Evolutionary conservation across 1,139 yeast genomes (phyloP).

Genomic region (Yarrowia galli): DNA sequence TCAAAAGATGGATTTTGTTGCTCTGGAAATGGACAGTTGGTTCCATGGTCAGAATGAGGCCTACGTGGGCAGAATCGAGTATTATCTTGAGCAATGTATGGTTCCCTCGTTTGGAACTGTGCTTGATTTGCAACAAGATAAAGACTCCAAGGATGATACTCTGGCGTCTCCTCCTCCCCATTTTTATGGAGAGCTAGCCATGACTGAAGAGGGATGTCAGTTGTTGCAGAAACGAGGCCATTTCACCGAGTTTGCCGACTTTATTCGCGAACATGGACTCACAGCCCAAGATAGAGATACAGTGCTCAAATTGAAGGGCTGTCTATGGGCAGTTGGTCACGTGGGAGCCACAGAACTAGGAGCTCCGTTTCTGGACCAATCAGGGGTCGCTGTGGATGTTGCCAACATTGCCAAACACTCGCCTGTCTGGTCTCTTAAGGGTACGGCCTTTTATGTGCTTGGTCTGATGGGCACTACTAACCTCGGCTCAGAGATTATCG

Average conservation of each 20-base stretch:
- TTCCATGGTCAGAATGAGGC: slow-evolving; percentile 60
- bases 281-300: slow-evolving; percentile 46
- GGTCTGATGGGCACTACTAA: slow-evolving; percentile 76
- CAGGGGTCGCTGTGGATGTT: slow-evolving; percentile 63
- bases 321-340: slow-evolving; percentile 87
- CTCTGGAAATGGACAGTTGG: slow-evolving; percentile 67
- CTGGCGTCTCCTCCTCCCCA: slow-evolving; percentile 60
- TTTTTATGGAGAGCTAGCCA: slow-evolving; percentile 79
- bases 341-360: slow-evolving; percentile 73
- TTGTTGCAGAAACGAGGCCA: slow-evolving; percentile 59
- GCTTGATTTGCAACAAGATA: slow-evolving; percentile 15
- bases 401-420: slow-evolving; percentile 62
- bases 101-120: slow-evolving; percentile 40
- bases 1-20: slow-evolving; percentile 60
- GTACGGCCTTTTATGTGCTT: slow-evolving; percentile 77
- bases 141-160: slow-evolving; percentile 10
- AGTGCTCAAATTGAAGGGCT: slow-evolving; percentile 66
- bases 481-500: slow-evolving; percentile 87
- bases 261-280: slow-evolving; percentile 52
- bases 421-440: slow-evolving; percentile 68
- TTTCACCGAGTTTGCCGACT: slow-evolving; percentile 55
- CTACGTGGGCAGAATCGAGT: slow-evolving; percentile 63
- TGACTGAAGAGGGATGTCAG: slow-evolving; percentile 80
- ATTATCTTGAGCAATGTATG: slow-evolving; percentile 48
- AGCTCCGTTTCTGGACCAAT: slow-evolving; percentile 68